Evolutionary conservation across 1,139 yeast genomes (phyloP).

Genomic region (Diutina rugosa): DNA sequence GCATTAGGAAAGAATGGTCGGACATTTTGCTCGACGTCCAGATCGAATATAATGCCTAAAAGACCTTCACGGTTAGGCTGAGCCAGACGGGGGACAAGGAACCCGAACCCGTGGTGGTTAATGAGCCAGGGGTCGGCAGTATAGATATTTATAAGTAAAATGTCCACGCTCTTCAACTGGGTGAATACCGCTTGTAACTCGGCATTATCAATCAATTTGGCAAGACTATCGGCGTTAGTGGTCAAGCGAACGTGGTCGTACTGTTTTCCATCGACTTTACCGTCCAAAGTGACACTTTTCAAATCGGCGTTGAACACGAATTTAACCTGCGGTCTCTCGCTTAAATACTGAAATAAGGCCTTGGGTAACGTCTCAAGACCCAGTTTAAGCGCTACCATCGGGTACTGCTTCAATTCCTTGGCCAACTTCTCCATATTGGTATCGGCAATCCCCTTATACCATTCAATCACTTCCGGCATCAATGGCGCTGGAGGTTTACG

Average conservation of each 20-base stretch:
- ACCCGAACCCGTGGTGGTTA: slow-evolving; percentile 63
- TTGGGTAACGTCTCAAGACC: slow-evolving; percentile 46
- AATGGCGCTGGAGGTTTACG: not conserved
- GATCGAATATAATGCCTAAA: slow-evolving; percentile 84
- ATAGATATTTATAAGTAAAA: not conserved
- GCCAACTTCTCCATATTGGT: slow-evolving; percentile 24
- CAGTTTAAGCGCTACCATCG: slow-evolving; percentile 37
- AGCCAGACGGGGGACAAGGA: slow-evolving; percentile 52
- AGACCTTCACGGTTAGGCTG: slow-evolving; percentile 44
- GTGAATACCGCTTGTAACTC: not conserved
- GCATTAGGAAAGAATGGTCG: slow-evolving; percentile 10
- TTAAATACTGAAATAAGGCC: slow-evolving; percentile 22
- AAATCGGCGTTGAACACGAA: slow-evolving; percentile 16
- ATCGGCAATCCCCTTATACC: slow-evolving; percentile 7
- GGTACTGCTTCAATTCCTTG: slow-evolving; percentile 25
- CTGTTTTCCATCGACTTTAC: slow-evolving; percentile 3
- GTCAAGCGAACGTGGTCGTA: slow-evolving; percentile 50
- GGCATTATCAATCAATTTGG: not conserved
- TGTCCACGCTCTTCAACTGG: not conserved
- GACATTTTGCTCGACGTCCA: slow-evolving; percentile 51
- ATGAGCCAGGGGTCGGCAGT: not conserved
- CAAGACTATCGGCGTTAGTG: not conserved
- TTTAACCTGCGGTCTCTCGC: slow-evolving; percentile 24
- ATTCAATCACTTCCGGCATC: not conserved
- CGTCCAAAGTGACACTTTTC: slow-evolving; percentile 9